phyloP scores from a whole-genome alignment of 306 rosid species.

The Vigna nakashimae region DNA sequence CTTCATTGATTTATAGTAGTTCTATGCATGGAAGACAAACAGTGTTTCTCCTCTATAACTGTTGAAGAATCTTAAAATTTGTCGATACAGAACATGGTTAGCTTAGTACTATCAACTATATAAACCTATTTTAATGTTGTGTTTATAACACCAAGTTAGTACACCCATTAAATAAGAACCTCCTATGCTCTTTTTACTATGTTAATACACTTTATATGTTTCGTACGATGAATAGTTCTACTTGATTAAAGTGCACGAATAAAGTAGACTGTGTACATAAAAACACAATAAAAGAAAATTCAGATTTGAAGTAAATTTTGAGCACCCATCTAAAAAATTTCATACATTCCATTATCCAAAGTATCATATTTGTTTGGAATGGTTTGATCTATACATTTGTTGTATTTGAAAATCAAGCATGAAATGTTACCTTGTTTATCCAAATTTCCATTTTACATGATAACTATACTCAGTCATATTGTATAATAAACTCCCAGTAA shows the following conservation, averaged over 20 bases:
- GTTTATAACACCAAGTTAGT: not conserved
- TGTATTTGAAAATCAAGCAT: not conserved
- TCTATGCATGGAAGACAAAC: constrained; percentile 5
- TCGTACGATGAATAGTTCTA: not conserved
- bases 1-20: not conserved
- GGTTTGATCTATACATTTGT: too few relatives aligned
- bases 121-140: not conserved
- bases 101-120: too few relatives aligned
- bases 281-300: not conserved
- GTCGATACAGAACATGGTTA: not conserved
- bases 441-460: not conserved
- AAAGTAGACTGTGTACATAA: not conserved
- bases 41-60: not conserved
- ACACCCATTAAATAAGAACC: not conserved
- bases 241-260: not conserved
- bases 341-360: too few relatives aligned
- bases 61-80: constrained; percentile 17
- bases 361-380: too few relatives aligned
- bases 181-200: not conserved
- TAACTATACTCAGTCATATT: too few relatives aligned
- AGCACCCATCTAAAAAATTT: not conserved
- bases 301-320: not conserved
- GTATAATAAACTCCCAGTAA: not conserved
- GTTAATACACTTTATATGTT: not conserved
- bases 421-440: not conserved